Conservation (phyloP, 257 asterid species). For the Solanum ahanhuiri region DNA sequence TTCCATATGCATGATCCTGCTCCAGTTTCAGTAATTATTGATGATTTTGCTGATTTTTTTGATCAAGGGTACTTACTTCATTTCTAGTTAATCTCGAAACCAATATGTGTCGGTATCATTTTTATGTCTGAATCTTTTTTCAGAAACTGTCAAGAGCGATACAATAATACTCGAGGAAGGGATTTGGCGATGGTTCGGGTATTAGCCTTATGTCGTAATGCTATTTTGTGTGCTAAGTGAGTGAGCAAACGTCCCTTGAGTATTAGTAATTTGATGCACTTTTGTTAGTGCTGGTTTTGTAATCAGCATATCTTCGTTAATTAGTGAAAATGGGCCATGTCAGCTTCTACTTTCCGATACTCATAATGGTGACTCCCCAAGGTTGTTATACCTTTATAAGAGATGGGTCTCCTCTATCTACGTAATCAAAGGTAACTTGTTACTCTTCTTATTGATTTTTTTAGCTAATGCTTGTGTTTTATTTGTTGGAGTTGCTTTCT, state of each 20-base stretch:
- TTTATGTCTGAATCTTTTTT: neutral
- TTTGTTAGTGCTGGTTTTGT: neutral
- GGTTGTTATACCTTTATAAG: constrained; percentile 72
- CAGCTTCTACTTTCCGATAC: constrained; percentile 67
- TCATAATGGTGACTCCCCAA: constrained; percentile 67
- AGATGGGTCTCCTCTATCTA: constrained; percentile 83
- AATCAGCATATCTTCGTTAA: constrained; percentile 6
- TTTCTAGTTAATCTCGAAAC: too few relatives aligned
- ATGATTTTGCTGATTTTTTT: constrained; percentile 78
- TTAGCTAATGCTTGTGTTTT: neutral
- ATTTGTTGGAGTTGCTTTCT: neutral
- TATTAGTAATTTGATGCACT: neutral
- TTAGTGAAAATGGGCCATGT: constrained; percentile 39
- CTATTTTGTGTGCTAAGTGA: constrained; percentile 64
- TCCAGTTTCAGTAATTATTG: constrained; percentile 57
- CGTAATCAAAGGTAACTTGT: constrained; percentile 42
- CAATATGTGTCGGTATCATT: neutral
- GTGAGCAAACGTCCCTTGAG: constrained; percentile 27
- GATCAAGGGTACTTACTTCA: constrained; percentile 37
- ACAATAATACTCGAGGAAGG: constrained; percentile 68
- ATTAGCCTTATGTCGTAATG: constrained; percentile 61
- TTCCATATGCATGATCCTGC: constrained; percentile 49
- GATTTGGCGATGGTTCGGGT: constrained; percentile 80
- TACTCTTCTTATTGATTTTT: neutral
- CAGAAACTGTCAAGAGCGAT: constrained; percentile 65